These are phyloP conservation scores for Geotrichum ghanense DNA, from an alignment of 805 yeast species.

Conservation along the genomic window DNA sequence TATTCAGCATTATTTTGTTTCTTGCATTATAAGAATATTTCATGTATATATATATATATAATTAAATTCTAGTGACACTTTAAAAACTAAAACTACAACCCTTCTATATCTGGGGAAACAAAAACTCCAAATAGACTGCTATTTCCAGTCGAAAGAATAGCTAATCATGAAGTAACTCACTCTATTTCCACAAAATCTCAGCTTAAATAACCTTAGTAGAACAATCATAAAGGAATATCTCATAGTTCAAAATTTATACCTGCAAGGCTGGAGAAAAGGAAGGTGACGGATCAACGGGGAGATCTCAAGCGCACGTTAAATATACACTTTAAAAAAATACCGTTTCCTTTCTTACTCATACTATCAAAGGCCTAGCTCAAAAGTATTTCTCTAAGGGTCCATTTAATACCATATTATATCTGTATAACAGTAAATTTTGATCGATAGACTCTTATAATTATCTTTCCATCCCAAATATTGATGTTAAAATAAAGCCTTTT, in stretches of 20 bases:
- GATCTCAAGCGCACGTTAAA: background rate
- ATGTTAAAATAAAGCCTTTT: no score
- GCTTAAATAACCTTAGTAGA: no score
- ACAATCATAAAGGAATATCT: no score
- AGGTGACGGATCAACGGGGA: slow-evolving; percentile 1
- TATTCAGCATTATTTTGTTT: background rate
- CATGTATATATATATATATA: background rate
- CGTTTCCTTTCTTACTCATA: background rate
- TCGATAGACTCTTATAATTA: background rate
- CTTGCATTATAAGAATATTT: background rate
- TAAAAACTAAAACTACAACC: background rate
- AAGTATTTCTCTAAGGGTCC: background rate
- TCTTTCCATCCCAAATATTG: background rate
- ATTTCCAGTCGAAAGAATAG: no score
- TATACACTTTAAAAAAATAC: no score
- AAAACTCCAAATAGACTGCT: no score
- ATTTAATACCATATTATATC: background rate
- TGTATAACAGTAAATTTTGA: background rate
- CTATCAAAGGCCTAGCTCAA: background rate
- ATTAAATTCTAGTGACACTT: background rate
- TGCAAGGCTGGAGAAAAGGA: slow-evolving; percentile 1
- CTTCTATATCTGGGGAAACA: no score
- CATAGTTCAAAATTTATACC: no score
- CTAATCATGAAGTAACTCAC: no score
- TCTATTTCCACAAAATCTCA: no score